phyloP scores from a whole-genome alignment of 345 rosid species.

The Clarkia xantiana region DNA sequence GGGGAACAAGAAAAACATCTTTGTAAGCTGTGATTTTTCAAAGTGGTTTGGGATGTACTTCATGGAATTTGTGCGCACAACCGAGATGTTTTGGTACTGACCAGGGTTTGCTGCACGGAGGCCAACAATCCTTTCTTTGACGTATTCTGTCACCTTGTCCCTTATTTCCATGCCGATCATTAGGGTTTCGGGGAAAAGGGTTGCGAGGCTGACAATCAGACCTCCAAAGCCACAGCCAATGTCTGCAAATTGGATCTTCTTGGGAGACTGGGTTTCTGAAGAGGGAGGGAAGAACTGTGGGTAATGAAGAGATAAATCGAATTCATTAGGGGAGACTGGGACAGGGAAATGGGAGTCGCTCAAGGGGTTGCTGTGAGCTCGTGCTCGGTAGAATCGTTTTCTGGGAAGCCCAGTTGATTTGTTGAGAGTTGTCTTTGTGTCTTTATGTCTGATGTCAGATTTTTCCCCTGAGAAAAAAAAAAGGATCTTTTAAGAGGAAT shows the following conservation, averaged over 20 bases:
- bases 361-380: slow-evolving; percentile 38
- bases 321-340: slow-evolving; percentile 26
- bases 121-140: slow-evolving; percentile 28
- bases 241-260: slow-evolving; percentile 31
- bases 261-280: slow-evolving; percentile 9
- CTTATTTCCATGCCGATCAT: slow-evolving; percentile 44
- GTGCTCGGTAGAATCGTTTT: slow-evolving; percentile 37
- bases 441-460: slow-evolving; percentile 12
- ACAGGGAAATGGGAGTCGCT: slow-evolving; percentile 41
- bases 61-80: slow-evolving; percentile 41
- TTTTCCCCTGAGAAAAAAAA: neutral
- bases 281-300: slow-evolving; percentile 16
- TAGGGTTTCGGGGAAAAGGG: slow-evolving; percentile 29
- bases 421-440: slow-evolving; percentile 12
- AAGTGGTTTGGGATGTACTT: slow-evolving; percentile 35
- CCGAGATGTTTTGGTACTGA: slow-evolving; percentile 29
- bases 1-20: slow-evolving; percentile 40
- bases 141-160: slow-evolving; percentile 37
- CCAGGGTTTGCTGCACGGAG: slow-evolving; percentile 23
- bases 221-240: slow-evolving; percentile 45
- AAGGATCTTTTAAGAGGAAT: neutral
- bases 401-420: slow-evolving; percentile 38
- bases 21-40: slow-evolving; percentile 29
- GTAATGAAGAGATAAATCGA: slow-evolving; percentile 26
- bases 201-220: slow-evolving; percentile 26